These are phyloP conservation scores for Lasiodiplodia citricola DNA, from an alignment of 2,329 filamentous ascomycete species.

Conservation along the genomic window DNA sequence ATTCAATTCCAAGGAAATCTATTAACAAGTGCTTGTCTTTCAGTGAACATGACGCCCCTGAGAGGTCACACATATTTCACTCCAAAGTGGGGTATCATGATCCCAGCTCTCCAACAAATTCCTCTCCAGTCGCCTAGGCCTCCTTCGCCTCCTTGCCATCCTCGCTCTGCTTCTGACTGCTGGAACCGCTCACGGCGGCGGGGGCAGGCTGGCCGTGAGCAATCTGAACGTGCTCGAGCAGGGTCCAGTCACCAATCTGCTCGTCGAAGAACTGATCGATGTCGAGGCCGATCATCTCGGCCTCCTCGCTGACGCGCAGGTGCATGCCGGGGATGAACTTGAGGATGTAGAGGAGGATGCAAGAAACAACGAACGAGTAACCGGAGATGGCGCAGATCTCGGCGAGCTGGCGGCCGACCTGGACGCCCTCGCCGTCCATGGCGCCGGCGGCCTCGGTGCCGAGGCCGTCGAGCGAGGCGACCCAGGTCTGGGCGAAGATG, in stretches of 20 bases:
- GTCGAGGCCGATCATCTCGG: conserved; percentile 61
- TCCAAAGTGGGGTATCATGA: neutral
- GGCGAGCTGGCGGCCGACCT: conserved; percentile 62
- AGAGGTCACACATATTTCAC: neutral
- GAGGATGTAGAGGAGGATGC: conserved; percentile 57
- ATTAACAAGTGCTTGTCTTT: neutral
- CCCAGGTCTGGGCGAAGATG: conserved; percentile 59
- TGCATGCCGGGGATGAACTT: conserved; percentile 62
- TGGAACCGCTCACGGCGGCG: conserved; percentile 25
- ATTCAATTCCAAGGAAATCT: neutral
- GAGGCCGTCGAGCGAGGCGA: conserved; percentile 57
- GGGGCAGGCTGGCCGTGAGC: conserved; percentile 15
- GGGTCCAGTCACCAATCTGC: conserved; percentile 60
- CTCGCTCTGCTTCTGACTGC: conserved; percentile 32
- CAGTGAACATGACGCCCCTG: neutral
- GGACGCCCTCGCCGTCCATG: conserved; percentile 61
- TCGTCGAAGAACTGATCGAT: conserved; percentile 62
- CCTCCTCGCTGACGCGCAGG: conserved; percentile 60
- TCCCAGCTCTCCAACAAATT: neutral
- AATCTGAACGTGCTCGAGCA: conserved; percentile 36
- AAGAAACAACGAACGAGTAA: conserved; percentile 60
- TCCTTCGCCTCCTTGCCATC: conserved; percentile 25
- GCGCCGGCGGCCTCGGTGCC: conserved; percentile 54
- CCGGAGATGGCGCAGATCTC: conserved; percentile 60
- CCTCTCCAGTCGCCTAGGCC: conserved; percentile 6